Evolutionary conservation across 139 green algal species (phyloP), one percentile per base, ranked within the genome.

Genomic region (Picochlorum sp.): DNA sequence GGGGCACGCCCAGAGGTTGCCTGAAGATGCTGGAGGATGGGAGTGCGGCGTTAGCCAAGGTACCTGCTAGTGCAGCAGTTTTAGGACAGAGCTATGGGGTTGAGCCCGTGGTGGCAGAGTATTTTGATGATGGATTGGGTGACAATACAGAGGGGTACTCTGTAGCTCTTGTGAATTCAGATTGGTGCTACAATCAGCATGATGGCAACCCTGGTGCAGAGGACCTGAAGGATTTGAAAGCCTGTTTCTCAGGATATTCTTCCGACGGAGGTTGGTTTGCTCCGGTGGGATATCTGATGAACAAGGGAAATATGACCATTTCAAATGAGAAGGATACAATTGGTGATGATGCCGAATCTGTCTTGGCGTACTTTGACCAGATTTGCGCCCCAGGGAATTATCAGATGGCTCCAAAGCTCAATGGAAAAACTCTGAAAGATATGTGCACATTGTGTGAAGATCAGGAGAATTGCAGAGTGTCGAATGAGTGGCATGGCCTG

Each of bases 361-460:
- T 59, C 0, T 20, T 52, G 15, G 58, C 26, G 21, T 65, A 65
- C 23, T 65, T 65, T 52, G 21, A 57, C 0, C 0, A 65, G 7
- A 65, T 65, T 15, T 65, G 58, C 21, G 58, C 58, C 13, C 58
- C 58, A 28, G 58, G 58, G 21, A 57, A 45, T 52, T 65, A 65
- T 65, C 15, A 23, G 13, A 50, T 57, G 20, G 20, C 23, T 20
- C 58, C 58, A 24, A 49, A 26, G 21, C 0, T 50, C 13, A 18
- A 23, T 52, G 23, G 41, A 4, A 59, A 24, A 26, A 31, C 20
- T n/a, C 11, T 50, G 9, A 50, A 49, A 31, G 15, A 59, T 28
- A 57, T 65, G 58, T 65, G 58, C 23, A 49, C 0, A 50, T 21
- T 52, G 13, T 65, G 58, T 52, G 41, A 26, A 9, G 23, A 50